Evolutionary conservation across 163 green algal species (phyloP).

Genomic region (Scenedesmus sp.): DNA sequence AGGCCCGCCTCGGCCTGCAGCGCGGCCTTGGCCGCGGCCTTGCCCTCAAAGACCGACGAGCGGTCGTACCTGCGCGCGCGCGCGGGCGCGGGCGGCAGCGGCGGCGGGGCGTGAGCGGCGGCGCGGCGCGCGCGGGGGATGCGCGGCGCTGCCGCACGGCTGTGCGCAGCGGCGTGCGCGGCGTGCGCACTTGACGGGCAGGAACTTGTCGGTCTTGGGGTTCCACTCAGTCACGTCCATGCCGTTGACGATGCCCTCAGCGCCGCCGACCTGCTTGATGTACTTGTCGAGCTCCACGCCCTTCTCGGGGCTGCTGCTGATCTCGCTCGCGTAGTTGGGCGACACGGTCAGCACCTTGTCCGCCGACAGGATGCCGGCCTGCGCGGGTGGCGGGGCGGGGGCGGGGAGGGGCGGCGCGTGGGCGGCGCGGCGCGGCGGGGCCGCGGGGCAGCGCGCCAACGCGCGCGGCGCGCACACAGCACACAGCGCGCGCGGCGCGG

Average conservation of each 20-base stretch:
- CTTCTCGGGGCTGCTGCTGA: constrained; percentile 70
- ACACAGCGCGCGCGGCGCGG: too few species aligned
- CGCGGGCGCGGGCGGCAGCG: too few species aligned
- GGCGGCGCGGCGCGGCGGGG: not conserved
- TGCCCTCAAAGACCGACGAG: constrained; percentile 74
- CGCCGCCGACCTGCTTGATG: constrained; percentile 70
- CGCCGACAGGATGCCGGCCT: constrained; percentile 63
- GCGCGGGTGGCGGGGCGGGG: not conserved
- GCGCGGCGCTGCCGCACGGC: too few species aligned
- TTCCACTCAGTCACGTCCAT: constrained; percentile 93
- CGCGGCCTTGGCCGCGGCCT: constrained; percentile 91
- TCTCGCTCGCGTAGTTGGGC: constrained; percentile 94
- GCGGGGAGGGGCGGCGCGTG: not conserved
- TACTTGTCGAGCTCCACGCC: constrained; percentile 92
- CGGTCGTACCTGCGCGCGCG: too few species aligned
- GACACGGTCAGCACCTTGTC: constrained; percentile 94
- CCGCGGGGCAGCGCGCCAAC: too few species aligned
- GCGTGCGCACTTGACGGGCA: constrained; percentile 89
- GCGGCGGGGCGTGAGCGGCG: too few species aligned
- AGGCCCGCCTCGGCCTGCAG: constrained; percentile 70
- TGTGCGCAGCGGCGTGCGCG: too few species aligned
- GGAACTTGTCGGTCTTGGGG: constrained; percentile 92
- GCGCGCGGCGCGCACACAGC: too few species aligned
- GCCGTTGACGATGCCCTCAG: constrained; percentile 96
- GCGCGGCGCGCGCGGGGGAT: too few species aligned